Percentiles rank a stretch among this genome's conserved stretches.
Conservation (phyloP, 2,329 filamentous ascomycete species). For the Pseudogymnoascus sp. region DNA sequence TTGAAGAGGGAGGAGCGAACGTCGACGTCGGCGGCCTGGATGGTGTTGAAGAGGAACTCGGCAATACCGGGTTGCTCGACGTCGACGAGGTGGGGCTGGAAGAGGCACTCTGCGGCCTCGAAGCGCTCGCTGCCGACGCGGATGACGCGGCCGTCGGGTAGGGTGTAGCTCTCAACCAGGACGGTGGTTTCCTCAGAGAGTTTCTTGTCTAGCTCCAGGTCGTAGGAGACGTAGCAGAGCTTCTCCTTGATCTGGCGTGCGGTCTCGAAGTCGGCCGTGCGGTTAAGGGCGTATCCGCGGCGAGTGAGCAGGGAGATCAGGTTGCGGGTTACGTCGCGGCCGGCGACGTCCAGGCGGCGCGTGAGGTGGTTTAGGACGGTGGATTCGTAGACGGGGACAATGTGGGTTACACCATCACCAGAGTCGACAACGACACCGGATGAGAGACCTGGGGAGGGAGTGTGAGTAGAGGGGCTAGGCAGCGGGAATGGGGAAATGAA, state of each 20-base stretch:
- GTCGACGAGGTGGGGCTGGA: conserved; percentile 96
- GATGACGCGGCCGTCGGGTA: conserved; percentile 93
- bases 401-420: conserved; percentile 95
- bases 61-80: conserved; percentile 95
- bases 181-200: conserved; percentile 97
- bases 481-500: neutral
- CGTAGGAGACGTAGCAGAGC: conserved; percentile 98
- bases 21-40: conserved; percentile 91
- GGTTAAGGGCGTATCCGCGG: conserved; percentile 92
- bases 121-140: conserved; percentile 95
- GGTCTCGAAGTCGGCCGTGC: conserved; percentile 97
- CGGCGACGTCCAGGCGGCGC: conserved; percentile 86
- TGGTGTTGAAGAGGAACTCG: conserved; percentile 98
- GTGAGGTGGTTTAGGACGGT: conserved; percentile 97
- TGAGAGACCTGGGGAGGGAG: conserved; percentile 55
- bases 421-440: conserved; percentile 98
- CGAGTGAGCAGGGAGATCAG: conserved; percentile 90
- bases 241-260: conserved; percentile 99
- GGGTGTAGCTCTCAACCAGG: conserved; percentile 92
- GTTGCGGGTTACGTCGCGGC: conserved; percentile 96
- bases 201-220: conserved; percentile 90
- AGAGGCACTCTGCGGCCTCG: conserved; percentile 94
- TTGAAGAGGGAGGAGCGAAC: conserved; percentile 92
- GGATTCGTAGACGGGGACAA: conserved; percentile 96
- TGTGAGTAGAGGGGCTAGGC: neutral